Percentiles rank a stretch among this genome's conserved stretches.
phyloP scores from a whole-genome alignment of 1,284 basidiomycete species.

The Ganoderma leucocontextum region DNA sequence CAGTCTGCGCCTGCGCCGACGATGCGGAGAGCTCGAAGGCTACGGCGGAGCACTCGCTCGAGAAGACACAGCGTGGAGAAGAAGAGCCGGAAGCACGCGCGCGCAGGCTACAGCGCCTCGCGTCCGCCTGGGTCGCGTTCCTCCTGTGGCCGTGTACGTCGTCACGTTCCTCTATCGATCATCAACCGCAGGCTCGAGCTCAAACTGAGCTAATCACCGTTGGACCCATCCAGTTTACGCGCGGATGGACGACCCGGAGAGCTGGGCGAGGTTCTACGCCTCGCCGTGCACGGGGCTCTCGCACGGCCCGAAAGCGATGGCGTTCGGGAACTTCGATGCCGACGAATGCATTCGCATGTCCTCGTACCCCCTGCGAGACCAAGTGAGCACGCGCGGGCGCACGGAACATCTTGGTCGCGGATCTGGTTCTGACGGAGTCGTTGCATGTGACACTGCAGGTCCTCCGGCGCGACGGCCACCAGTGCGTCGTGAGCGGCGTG shows the following conservation, averaged over 20 bases:
- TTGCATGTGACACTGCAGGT: background rate
- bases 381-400: background rate
- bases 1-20: background rate
- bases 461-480: background rate
- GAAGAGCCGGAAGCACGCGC: background rate
- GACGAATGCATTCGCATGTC: background rate
- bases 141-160: background rate
- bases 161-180: too few relatives aligned
- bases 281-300: background rate
- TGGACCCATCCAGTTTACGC: background rate
- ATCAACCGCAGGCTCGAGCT: too few relatives aligned
- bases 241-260: background rate
- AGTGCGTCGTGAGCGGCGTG: background rate
- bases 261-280: background rate
- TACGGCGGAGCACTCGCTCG: too few relatives aligned
- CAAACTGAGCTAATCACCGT: too few relatives aligned
- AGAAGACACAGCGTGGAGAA: background rate
- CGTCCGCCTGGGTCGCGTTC: slow-evolving; percentile 1
- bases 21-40: background rate
- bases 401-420: too few relatives aligned
- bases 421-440: too few relatives aligned
- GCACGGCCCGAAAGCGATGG: background rate
- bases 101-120: background rate
- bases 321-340: background rate
- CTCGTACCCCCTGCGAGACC: background rate